These are phyloP conservation scores for Symbiodinium natans DNA, from an alignment of 73 alveolate species.

Conservation along the genomic window DNA sequence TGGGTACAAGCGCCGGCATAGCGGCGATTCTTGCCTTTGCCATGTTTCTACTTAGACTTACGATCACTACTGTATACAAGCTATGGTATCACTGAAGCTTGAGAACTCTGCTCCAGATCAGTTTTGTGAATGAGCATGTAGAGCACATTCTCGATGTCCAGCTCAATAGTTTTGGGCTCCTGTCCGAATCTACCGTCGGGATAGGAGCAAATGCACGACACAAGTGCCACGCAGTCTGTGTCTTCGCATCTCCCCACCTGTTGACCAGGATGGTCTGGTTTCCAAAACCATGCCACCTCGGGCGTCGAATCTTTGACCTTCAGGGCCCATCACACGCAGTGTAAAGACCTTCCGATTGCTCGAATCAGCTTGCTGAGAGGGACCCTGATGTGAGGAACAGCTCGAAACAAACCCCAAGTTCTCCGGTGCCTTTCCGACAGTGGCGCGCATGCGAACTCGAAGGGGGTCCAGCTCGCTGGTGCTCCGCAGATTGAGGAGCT, in stretches of 20 bases:
- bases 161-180: conserved; percentile 12
- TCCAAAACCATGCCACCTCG: conserved; percentile 35
- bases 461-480: conserved; percentile 50
- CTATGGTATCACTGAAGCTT: no score
- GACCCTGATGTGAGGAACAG: no score
- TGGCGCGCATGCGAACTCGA: conserved; percentile 52
- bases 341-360: background rate
- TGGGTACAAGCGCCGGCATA: no score
- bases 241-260: no score
- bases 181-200: background rate
- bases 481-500: conserved; percentile 16
- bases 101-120: conserved; percentile 24
- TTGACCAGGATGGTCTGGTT: background rate
- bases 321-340: no score
- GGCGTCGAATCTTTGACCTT: conserved; percentile 49
- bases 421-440: conserved; percentile 24
- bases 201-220: no score
- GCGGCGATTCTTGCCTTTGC: no score
- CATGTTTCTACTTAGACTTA: no score
- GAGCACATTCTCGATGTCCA: conserved; percentile 44
- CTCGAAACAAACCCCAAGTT: no score
- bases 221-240: no score
- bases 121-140: conserved; percentile 50
- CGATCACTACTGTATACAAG: no score
- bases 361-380: background rate